Base-by-base conservation (phyloP, 2,329 filamentous ascomycete genomes). In the Pleoardoris graminearum region DNA sequence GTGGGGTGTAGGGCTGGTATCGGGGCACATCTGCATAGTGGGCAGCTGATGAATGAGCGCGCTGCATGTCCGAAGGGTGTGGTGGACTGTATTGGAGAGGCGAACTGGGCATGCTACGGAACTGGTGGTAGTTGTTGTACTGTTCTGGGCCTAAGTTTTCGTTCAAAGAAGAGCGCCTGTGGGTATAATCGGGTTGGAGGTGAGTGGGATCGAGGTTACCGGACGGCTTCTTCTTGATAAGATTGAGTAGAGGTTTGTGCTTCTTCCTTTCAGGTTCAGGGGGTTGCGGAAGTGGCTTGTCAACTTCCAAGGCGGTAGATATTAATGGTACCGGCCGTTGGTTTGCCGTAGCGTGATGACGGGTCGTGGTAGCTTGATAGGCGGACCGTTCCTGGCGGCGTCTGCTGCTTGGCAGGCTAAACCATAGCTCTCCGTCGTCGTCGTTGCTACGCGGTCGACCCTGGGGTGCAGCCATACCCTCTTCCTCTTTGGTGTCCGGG, bases 21-120 rank as follows among this genome's bases (percentile, higher is more conserved):
- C 55, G 48, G 3, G 47, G 38, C 12, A 49, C 21, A 4, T 61
- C 59, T 35, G 53, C 35, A 36, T 61, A 60, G 21, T 64, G 39
- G 7, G 58, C 55, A 10, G 59, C 53, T 14, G 69, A 58, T 25
- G 68, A 67, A 12, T 63, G 58, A 4, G 63, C 52, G 19, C 63
- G 66, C 45, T 57, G 51, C 45, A 62, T 45, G 22, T 47, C 30
- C 22, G 50, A 42, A n/a, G 58, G 52, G 45, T 58, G 50, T 14
- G 51, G 21, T 39, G 38, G 33, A 25, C 41, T 42, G 48, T 60
- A 61, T 39, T 51, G 57, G 35, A 59, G 58, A 12, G 70, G 70
- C 7, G 69, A 70, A 47, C 51, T 67, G 8, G 70, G 69, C 69
- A 72, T 72, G 55, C 70, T 73, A 14, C 62, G 65, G 45, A 66